Base-by-base conservation (phyloP, 257 asterid genomes). In the Solanum commersonii region DNA sequence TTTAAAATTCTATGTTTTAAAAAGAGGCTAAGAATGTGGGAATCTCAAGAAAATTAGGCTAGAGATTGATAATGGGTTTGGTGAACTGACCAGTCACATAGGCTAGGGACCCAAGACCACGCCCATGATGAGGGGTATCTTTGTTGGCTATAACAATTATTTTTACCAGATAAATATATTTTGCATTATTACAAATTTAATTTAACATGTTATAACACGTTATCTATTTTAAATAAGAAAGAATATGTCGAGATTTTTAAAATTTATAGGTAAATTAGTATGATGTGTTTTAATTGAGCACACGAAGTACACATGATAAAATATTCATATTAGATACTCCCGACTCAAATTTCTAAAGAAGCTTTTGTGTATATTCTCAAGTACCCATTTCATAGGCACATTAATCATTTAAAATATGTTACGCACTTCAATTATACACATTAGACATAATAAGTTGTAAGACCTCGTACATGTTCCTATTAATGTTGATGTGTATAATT, bases 11-110 rank as follows among this genome's bases (percentile, higher is more conserved):
- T 90, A 76, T 56, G 59, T 35, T 87, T 85, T 70, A 59, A 15
- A 15, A 90, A 56, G 38, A 67, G 44, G 85, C 84, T 67, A 71
- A 87, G 94, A 92, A 95, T 92, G 91, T 94, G 95, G 88, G 95
- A 88, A 95, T 95, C 96, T 93, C 97, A 89, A 90, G 92, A 73
- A 42, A 73, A 67, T 37, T 63, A 81, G 84, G 87, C 87, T 92
- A 85, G 92, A 90, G 92, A 93, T 91, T 94, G 93, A 85, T 93
- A 87, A 84, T 92, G 93, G 92, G 20, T 91, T 89, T 89, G 94
- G 92, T 90, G 82, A 35, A 74, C 29, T 74, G 90, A 91, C 90
- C 90, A 91, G 88, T 89, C 86, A 91, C 22, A 63, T 40, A 73
- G 87, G 59, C 67, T 77, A 67, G 31, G 74, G 81, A 38, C 68